A percentile compares a stretch with the other conserved stretches of the same genome.
These are phyloP conservation scores for Fusarium dimerum DNA, from an alignment of 2,329 filamentous ascomycete genomes.

Conservation along the genomic window DNA sequence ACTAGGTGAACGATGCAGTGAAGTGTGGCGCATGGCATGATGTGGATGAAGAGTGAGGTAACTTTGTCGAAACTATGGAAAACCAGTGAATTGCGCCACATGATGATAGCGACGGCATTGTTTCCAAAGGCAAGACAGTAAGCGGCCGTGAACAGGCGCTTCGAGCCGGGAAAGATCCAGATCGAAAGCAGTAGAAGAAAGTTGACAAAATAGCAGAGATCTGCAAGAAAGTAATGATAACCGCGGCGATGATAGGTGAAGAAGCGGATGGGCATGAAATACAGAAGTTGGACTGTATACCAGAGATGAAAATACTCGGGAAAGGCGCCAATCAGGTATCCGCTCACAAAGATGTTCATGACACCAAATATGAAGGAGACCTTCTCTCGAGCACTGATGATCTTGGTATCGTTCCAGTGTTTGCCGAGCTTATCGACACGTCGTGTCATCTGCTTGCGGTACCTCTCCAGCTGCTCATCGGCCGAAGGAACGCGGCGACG, in stretches of 20 bases:
- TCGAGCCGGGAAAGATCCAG: conserved; percentile 89
- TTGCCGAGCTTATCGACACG: conserved; percentile 85
- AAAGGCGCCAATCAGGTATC: conserved; percentile 84
- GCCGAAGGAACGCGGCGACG: conserved; percentile 80
- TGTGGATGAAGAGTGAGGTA: conserved; percentile 97
- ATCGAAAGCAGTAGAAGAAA: conserved; percentile 77
- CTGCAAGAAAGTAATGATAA: conserved; percentile 95
- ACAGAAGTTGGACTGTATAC: conserved; percentile 85
- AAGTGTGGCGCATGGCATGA: conserved; percentile 94
- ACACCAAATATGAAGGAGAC: conserved; percentile 94
- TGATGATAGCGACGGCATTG: conserved; percentile 95
- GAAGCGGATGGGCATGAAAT: conserved; percentile 96
- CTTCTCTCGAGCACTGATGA: conserved; percentile 89
- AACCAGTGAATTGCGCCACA: conserved; percentile 98
- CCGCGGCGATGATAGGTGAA: conserved; percentile 89
- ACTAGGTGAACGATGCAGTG: conserved; percentile 90
- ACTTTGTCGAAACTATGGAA: conserved; percentile 99
- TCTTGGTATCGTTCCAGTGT: conserved; percentile 87
- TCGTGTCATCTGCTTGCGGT: conserved; percentile 81
- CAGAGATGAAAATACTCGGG: conserved; percentile 88
- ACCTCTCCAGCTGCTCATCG: conserved; percentile 90
- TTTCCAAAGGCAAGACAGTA: conserved; percentile 95
- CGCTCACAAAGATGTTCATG: conserved; percentile 95
- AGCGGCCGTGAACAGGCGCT: conserved; percentile 85
- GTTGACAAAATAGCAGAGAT: conserved; percentile 98